Percentiles rank a stretch among this genome's conserved stretches.
Evolutionary conservation across 208 protist genomes (phyloP).

Genomic region (Wallacemonas rigidus): DNA sequence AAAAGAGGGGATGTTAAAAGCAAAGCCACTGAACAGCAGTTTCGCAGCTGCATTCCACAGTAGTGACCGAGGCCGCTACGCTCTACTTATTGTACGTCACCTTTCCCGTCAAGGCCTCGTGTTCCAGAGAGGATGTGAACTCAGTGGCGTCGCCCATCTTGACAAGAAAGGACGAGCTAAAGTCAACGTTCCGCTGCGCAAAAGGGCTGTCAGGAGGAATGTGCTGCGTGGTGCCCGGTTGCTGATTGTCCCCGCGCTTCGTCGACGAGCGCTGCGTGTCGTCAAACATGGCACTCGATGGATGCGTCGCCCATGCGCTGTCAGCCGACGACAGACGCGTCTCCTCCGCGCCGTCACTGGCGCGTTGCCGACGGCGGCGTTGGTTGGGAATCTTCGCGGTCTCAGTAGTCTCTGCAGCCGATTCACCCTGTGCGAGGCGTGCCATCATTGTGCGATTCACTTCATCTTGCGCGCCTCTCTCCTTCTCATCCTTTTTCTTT

Average conservation of each 20-base stretch:
- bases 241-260: neutral
- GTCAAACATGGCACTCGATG: constrained; percentile 4
- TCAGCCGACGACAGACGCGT: neutral
- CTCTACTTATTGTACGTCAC: constrained; percentile 14
- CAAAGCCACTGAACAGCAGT: no score
- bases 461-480: neutral
- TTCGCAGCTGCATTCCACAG: no score
- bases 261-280: neutral
- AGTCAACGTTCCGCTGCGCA: constrained; percentile 25
- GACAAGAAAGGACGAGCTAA: constrained; percentile 73
- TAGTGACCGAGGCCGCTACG: no score
- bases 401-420: neutral
- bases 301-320: neutral
- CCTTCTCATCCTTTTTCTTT: constrained; percentile 6
- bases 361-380: neutral
- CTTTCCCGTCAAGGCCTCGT: constrained; percentile 41
- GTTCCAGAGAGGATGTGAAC: constrained; percentile 65
- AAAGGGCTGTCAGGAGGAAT: neutral
- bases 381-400: neutral
- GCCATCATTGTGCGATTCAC: neutral
- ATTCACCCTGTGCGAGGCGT: neutral
- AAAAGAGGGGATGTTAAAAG: no score
- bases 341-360: neutral
- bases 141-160: constrained; percentile 79
- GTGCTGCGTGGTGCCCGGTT: neutral